Evolutionary conservation across 371 early-diverging fungal genomes (phyloP), one percentile per base, ranked within the genome.

Genomic region (Syncephalis fuscata): DNA sequence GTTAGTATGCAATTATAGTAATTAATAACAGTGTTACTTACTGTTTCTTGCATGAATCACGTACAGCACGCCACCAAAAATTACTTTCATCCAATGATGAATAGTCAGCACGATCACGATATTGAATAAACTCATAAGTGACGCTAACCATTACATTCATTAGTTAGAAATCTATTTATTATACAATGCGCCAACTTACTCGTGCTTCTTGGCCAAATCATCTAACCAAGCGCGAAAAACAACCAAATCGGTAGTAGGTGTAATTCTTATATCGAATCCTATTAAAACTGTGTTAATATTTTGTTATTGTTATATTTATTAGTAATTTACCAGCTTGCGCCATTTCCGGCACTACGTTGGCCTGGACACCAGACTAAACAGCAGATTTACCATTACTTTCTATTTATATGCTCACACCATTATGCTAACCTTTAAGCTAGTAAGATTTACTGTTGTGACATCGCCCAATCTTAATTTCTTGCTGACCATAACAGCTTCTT

Each of bases 401-500:
- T n/a, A n/a, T n/a, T n/a, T n/a, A n/a, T n/a, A n/a, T n/a, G n/a
- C n/a, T n/a, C n/a, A n/a, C n/a, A n/a, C n/a, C n/a, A n/a, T n/a
- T n/a, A 4, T 39, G n/a, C 66, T 56, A 45, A 70, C 67, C 46
- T 71, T 53, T 44, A 86, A 62, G 58, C 78, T 66, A 22, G 81
- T 85, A 48, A 84, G 53, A 61, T 87, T 87, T 48, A 73, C 51
- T 11, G 76, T 80, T 10, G 84, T 84, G 24, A 84, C 85, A 53
- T 84, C 81, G 37, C 88, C 88, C 23, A 85, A 64, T 3, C 59
- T 61, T 21, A 70, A 67, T 2, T 57, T 52, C 32, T 49, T 61
- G 41, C 53, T 38, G n/a, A 70, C 71, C 38, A 59, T 55, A 46
- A 65, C 60, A 7, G 75, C 53, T 25, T 68, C 59, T 49, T 78